Evolutionary conservation across 306 rosid species (phyloP).

Genomic region (Dryas drummondii): DNA sequence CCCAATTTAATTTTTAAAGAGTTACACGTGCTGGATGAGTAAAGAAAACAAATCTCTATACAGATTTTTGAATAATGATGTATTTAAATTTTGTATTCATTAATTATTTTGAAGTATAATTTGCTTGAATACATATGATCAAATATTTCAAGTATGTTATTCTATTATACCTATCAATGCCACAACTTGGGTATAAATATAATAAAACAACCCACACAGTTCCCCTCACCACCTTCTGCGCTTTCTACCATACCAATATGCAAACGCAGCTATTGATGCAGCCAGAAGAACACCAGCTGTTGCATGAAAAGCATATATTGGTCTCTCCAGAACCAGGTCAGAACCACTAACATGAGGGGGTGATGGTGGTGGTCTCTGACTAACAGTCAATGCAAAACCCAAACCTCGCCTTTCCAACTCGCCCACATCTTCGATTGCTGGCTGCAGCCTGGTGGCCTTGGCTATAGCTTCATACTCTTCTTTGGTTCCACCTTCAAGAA

Average conservation of each 20-base stretch:
- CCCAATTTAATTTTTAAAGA: no score
- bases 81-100: neutral
- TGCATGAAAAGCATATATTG: conserved; percentile 78
- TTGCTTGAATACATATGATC: conserved; percentile 10
- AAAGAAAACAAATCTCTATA: no score
- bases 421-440: conserved; percentile 63
- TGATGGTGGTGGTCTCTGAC: conserved; percentile 43
- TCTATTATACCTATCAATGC: conserved; percentile 37
- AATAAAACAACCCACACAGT: conserved; percentile 5
- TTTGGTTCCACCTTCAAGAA: conserved; percentile 78
- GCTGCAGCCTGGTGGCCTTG: conserved; percentile 66
- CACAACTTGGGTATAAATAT: conserved; percentile 28
- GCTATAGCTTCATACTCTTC: conserved; percentile 74
- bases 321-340: conserved; percentile 59
- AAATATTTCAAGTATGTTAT: conserved; percentile 22
- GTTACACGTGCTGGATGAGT: no score
- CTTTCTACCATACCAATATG: conserved; percentile 81
- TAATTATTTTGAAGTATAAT: conserved; percentile 2
- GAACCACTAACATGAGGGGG: conserved; percentile 31
- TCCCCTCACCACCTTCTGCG: conserved; percentile 81
- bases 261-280: conserved; percentile 79
- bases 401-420: conserved; percentile 87
- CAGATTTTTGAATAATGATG: neutral
- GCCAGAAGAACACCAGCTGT: conserved; percentile 81
- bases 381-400: conserved; percentile 57